These are phyloP conservation scores for Trypanosomatidae sp. DNA, from an alignment of 208 protist species.

Conservation along the genomic window DNA sequence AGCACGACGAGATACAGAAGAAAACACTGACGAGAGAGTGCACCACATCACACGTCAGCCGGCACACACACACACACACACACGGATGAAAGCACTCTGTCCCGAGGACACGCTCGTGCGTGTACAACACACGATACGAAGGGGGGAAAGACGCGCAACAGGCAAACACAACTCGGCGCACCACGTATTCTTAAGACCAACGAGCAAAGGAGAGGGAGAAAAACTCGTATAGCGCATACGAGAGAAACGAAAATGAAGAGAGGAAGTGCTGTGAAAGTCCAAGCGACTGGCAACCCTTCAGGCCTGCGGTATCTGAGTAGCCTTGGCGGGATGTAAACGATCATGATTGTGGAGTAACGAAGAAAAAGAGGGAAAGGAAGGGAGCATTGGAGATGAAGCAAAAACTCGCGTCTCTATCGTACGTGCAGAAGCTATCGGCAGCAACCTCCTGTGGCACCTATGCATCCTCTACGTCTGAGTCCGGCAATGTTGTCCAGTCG, in stretches of 20 bases:
- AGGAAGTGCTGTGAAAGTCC: conserved; percentile 32
- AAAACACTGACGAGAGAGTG: neutral
- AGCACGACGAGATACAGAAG: neutral
- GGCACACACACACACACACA: neutral
- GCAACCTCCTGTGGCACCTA: neutral
- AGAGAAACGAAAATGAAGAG: neutral
- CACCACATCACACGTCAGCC: neutral
- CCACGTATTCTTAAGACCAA: neutral
- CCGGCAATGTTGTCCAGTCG: conserved; percentile 17
- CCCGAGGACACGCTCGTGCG: neutral
- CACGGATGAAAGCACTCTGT: neutral
- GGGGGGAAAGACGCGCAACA: neutral
- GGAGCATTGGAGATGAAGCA: neutral
- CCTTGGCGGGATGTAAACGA: neutral
- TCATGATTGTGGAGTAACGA: neutral
- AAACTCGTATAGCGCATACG: conserved; percentile 1
- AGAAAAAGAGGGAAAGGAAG: neutral
- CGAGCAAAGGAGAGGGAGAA: neutral
- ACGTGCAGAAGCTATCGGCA: neutral
- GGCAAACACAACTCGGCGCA: neutral
- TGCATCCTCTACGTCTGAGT: conserved; percentile 17
- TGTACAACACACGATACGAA: neutral
- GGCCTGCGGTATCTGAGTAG: neutral
- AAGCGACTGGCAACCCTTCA: neutral
- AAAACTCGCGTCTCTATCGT: neutral